Percentiles rank a stretch among this genome's conserved stretches.
Conservation (phyloP, 306 rosid species). For the Quercus cerris region DNA sequence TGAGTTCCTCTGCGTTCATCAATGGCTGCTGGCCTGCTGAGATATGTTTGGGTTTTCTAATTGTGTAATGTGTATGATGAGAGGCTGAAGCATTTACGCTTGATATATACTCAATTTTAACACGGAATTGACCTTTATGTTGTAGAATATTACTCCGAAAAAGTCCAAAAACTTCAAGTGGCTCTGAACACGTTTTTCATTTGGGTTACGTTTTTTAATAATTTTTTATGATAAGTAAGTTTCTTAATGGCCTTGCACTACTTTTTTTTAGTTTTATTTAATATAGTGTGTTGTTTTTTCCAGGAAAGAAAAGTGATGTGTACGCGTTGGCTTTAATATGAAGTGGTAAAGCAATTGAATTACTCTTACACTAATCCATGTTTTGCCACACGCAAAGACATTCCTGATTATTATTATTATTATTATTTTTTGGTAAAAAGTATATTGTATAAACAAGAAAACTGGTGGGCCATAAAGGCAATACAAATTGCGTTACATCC, state of each 20-base stretch:
- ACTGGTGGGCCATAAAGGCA: too few relatives aligned
- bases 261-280: conserved; percentile 3
- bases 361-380: too few relatives aligned
- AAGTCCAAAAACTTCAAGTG: conserved; percentile 20
- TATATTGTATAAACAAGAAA: too few relatives aligned
- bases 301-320: conserved; percentile 1
- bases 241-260: neutral
- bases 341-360: conserved; percentile 10
- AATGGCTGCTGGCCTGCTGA: conserved; percentile 11
- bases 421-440: too few relatives aligned
- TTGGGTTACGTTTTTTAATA: neutral
- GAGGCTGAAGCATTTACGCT: conserved; percentile 2
- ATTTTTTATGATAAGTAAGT: neutral
- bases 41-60: neutral
- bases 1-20: conserved; percentile 61
- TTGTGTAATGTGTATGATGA: neutral
- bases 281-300: neutral
- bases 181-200: conserved; percentile 42
- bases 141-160: conserved; percentile 1
- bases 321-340: conserved; percentile 28
- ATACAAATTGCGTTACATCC: too few relatives aligned
- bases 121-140: conserved; percentile 35
- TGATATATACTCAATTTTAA: neutral
- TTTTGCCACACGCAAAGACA: too few relatives aligned
- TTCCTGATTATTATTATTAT: too few relatives aligned